Base-by-base conservation (phyloP, 345 rosid species). In the Pseudoturritis turrita region DNA sequence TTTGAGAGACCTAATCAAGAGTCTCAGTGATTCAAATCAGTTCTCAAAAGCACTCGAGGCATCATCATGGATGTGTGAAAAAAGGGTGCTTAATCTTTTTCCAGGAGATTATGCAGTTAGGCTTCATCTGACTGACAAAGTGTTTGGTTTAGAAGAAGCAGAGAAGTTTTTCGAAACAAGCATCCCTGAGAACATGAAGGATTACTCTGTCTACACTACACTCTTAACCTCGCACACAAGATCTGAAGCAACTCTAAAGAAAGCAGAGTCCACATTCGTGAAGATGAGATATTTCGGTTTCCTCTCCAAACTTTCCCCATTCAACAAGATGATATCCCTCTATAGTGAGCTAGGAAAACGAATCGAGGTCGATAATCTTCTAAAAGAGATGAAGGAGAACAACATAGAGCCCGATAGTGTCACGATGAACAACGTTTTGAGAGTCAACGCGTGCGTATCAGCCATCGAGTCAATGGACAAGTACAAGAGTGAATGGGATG, bases 371-470 rank as follows among this genome's bases (percentile, higher is more conserved):
- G 17, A 41, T 2, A 43, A 41, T 10, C 22, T 68, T 28, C 15
- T 68, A 1, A 0, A 0, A 2, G 7, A 7, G 17, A 54, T 54
- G 71, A 18, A 41, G 33, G 29, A 54, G 41, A 54, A 5, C 1
- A 18, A 13, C 11, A 13, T 68, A 5, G 41, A 68, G 43, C 63
- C 43, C 0, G 63, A 54, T 29, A 41, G 4, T 43, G 10, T 65
- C 54, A 56, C 53, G 6, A 12, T 28, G 2, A 55, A 68, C 54
- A 43, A 43, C 63, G 44, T 55, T 43, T 68, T 68, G 54, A 67
- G 52, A n/a, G 14, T 53, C 1, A 7, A 40, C 10, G 72, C 72
- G 3, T 3, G 41, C 0, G 22, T 4, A 41, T 13, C 11, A 5
- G 31, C 15, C 21, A 41, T 68, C n/a, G 10, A 41, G 21, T 7